These are phyloP conservation scores for Parsonsia alboflavescens DNA, from an alignment of 257 asterid genomes.

Conservation along the genomic window DNA sequence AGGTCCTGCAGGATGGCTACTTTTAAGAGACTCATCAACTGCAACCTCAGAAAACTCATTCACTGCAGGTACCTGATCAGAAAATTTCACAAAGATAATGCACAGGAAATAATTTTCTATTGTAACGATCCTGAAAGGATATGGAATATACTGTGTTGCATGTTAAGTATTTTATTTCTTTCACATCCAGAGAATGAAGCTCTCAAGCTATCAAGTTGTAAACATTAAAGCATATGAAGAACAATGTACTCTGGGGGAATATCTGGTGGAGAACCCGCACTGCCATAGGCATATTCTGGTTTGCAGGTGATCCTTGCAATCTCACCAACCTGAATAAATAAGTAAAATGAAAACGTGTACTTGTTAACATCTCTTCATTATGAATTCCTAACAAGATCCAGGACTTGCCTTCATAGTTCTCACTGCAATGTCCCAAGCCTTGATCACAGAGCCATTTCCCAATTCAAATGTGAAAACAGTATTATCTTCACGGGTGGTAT, in stretches of 20 bases:
- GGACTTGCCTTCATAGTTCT: slow-evolving; percentile 82
- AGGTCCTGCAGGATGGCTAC: too few relatives aligned
- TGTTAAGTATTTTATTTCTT: background rate
- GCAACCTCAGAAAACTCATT: background rate
- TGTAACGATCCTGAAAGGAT: background rate
- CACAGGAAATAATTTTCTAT: background rate
- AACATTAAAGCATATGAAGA: background rate
- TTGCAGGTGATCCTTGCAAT: slow-evolving; percentile 84
- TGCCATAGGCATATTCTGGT: slow-evolving; percentile 95
- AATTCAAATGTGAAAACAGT: slow-evolving; percentile 81
- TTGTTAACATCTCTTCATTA: background rate
- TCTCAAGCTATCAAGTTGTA: background rate
- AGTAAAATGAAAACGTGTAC: slow-evolving; percentile 12
- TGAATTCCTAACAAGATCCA: slow-evolving; percentile 1
- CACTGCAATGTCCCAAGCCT: slow-evolving; percentile 89
- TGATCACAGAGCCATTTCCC: slow-evolving; percentile 81
- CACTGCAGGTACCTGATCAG: background rate
- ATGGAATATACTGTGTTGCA: too few relatives aligned
- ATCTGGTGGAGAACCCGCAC: slow-evolving; percentile 95
- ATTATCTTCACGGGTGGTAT: slow-evolving; percentile 90
- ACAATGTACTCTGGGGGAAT: slow-evolving; percentile 72
- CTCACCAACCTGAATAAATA: slow-evolving; percentile 73
- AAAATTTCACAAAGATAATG: background rate
- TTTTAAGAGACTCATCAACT: background rate
- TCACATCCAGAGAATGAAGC: background rate